Base-by-base conservation (phyloP, 352 stramenopile genomes). In the Pythium biforme region DNA sequence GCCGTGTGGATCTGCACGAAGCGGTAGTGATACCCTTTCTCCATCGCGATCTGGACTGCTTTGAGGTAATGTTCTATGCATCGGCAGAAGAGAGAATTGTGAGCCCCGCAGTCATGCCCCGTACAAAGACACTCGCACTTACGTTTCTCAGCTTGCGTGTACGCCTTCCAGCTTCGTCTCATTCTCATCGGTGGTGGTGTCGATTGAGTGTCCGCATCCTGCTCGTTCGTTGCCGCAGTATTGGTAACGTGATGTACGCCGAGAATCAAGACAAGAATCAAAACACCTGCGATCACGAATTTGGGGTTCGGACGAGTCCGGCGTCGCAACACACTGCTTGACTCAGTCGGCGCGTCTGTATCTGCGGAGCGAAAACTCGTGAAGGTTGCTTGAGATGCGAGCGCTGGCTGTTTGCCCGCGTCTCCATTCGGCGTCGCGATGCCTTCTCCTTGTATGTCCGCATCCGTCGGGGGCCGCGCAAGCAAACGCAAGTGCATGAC, bases 1-100 rank as follows among this genome's bases (percentile, higher is more conserved):
- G 27, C 29, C 4, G 54, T 55, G 59, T 72, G 65, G 45, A 72
- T 49, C 47, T 73, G 39, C 3, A 52, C 49, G 39, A 72, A 72
- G 25, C 51, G 65, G 46, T 58, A 57, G 53, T 64, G 53, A 26
- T 64, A 68, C 7, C 65, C 65, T 22, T 52, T 58, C 26, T 72
- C 59, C 58, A 67, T 72, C 17, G 52, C 65, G 47, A 62, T 22
- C 27, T 62, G 41, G 1, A 72, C 65, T 4, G 65, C 65, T 14
- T 22, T 46, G 14, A 72, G 23, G 29, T 72, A 72, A 17, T 55
- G 55, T 22, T 54, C 56, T 69, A 19, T 34, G 22, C n/a, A n/a
- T 15, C 26, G 19, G n/a, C 8, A 53, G 25, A 48, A 48, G 17
- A 34, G 22, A 20, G 3, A 29, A 31, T 20, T 59, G n/a, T n/a